Base-by-base conservation (phyloP, 139 green algal species). In the Closterium sp. region DNA sequence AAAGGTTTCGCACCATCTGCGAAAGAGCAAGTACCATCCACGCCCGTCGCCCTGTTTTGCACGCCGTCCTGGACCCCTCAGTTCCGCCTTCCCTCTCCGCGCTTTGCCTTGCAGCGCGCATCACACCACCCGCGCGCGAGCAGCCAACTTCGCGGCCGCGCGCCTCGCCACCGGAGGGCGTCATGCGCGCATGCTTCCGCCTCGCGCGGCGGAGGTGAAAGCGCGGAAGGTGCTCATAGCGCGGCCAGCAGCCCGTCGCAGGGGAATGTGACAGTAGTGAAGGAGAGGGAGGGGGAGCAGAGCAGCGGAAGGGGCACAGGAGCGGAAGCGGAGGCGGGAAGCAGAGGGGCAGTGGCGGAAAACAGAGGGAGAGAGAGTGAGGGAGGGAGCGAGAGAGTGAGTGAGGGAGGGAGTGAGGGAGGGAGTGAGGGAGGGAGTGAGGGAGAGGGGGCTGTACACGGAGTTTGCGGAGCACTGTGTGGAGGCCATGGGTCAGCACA, bases 381-480 rank as follows among this genome's bases (percentile, higher is more conserved):
- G 45, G 85, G 28, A 88, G 28, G 11, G 29, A 31, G 29, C 31
- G 85, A 88, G 85, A 21, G 30, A 32, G 30, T 6, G 30, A 38
- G 85, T 88, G 29, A 31, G 29, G 29, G 85, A 88, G 29, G 29
- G 29, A 24, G 85, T 79, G 62, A 79, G n/a, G n/a, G 38, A 50
- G 38, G n/a, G 87, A 90, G n/a, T n/a, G 28, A 45, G 70, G 24
- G 38, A 50, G 38, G n/a, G 87, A 90, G n/a, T n/a, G 28, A 45
- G 70, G 24, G 89, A 45, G 24, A 32, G 32, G 42, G 90, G 90
- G 9, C 90, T 92, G 32, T 92, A 92, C 28, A 92, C 70, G 2
- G 45, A 84, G 70, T 92, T 92, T 91, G 90, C 91, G 29, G 90
- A 92, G 42, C 28, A 92, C 28, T 70, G 31, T 19, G 90, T 92